A percentile compares a stretch with the other conserved stretches of the same genome.
Evolutionary conservation across 495 filamentous ascomycete species (phyloP).

Genomic region (Penicillium ucsense): DNA sequence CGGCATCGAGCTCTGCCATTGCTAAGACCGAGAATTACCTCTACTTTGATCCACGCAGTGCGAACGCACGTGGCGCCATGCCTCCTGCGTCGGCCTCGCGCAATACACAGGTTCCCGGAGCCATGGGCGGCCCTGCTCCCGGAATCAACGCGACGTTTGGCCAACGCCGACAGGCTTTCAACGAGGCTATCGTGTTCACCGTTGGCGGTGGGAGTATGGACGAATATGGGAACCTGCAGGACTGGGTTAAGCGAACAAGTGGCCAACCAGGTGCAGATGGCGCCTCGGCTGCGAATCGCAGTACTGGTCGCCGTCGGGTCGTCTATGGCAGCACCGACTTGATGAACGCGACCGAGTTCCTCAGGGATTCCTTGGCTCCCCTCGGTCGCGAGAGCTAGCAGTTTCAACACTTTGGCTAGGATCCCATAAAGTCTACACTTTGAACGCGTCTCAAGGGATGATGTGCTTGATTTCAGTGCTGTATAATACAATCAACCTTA

Average conservation of each 20-base stretch:
- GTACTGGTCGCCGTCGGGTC: constrained; percentile 54
- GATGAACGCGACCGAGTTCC: constrained; percentile 82
- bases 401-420: no score
- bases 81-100: constrained; percentile 52
- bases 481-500: constrained; percentile 4
- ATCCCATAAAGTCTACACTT: no score
- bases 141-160: constrained; percentile 86
- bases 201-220: constrained; percentile 98
- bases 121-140: constrained; percentile 31
- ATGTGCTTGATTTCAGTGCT: constrained; percentile 1
- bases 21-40: constrained; percentile 96
- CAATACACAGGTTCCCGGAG: constrained; percentile 42
- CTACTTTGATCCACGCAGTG: constrained; percentile 94
- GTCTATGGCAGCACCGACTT: constrained; percentile 95
- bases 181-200: constrained; percentile 92
- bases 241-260: constrained; percentile 78
- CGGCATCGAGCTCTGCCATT: constrained; percentile 82
- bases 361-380: constrained; percentile 66
- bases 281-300: constrained; percentile 36
- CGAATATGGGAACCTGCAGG: constrained; percentile 95
- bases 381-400: constrained; percentile 58
- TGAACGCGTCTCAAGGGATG: background rate
- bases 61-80: constrained; percentile 90
- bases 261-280: constrained; percentile 40
- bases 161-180: constrained; percentile 85